Percentiles rank a stretch among this genome's conserved stretches.
These are phyloP conservation scores for Sphaerulina populicola DNA, from an alignment of 2,329 filamentous ascomycete species.

Conservation along the genomic window DNA sequence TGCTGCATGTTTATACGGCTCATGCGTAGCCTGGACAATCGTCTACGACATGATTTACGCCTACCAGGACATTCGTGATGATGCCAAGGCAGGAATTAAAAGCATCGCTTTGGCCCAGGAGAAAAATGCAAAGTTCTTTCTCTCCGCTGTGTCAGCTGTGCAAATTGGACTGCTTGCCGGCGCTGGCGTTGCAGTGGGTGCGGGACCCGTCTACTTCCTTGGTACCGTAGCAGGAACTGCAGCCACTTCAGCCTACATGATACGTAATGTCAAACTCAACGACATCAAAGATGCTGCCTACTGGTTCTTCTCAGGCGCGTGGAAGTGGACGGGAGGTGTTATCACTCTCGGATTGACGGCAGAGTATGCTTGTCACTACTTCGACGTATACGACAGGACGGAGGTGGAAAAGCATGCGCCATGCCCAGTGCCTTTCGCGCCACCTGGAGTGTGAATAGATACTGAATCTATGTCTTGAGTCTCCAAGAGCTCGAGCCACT, in stretches of 20 bases:
- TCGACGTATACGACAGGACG: slow-evolving; percentile 9
- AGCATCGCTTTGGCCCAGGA: slow-evolving; percentile 76
- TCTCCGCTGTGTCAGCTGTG: slow-evolving; percentile 59
- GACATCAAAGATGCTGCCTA: slow-evolving; percentile 53
- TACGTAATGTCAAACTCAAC: slow-evolving; percentile 50
- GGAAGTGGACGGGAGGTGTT: slow-evolving; percentile 50
- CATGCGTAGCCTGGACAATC: slow-evolving; percentile 78
- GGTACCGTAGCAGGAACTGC: slow-evolving; percentile 52
- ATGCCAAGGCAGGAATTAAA: slow-evolving; percentile 79
- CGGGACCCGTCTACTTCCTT: slow-evolving; percentile 51
- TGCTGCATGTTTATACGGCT: slow-evolving; percentile 62
- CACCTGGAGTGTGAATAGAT: slow-evolving; percentile 1
- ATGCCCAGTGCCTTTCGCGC: background rate
- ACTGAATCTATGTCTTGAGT: no score
- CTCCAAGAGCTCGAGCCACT: no score
- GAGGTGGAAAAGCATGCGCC: background rate
- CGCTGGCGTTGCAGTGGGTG: slow-evolving; percentile 56
- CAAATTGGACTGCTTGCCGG: slow-evolving; percentile 63
- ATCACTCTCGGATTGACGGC: slow-evolving; percentile 49
- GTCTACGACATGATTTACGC: slow-evolving; percentile 91
- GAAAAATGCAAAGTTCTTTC: slow-evolving; percentile 64
- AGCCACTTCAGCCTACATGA: slow-evolving; percentile 50
- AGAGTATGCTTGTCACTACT: slow-evolving; percentile 41
- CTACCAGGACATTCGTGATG: slow-evolving; percentile 83
- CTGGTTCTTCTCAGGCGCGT: slow-evolving; percentile 57